Base-by-base conservation (phyloP, 2,329 filamentous ascomycete species). In the Ramichloridium luteum region DNA sequence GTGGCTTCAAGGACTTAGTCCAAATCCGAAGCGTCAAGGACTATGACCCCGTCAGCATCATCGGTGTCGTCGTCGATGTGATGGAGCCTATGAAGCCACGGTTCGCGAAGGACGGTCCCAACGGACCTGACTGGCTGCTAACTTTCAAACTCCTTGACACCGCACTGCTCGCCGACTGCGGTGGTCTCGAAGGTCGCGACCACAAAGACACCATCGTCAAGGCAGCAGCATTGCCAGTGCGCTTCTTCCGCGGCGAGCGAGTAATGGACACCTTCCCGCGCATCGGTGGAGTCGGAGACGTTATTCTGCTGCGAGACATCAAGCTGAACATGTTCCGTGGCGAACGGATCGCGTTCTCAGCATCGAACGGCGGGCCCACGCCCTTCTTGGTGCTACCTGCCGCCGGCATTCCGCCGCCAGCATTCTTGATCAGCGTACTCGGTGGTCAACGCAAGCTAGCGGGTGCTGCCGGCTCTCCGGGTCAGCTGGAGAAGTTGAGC, bases 21-120 rank as follows among this genome's bases (percentile, higher is more conserved):
- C 30, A 32, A 5, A 46, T 44, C 6, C 39, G 43, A 23, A 32
- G 34, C 10, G 25, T 36, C 11, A 27, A 34, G 8, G 15, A 32
- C 3, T 18, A 35, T 25, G 40, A 47, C 41, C 45, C 51, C 34
- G 60, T 76, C 40, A 77, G 63, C 55, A 58, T 90, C 25, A 67
- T 84, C 30, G 85, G 83, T 1, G 56, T 88, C 4, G 70, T 88
- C 3, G 70, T 72, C 31, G 80, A 88, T 44, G 67, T 65, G 29
- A 65, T 72, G 35, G 55, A 64, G 1, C 69, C 73, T 1, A 62
- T 72, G 35, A 55, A 64, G 1, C 69, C 73, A 1, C 62, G 60
- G 1, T 34, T 51, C 8, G 74, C 74, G 1, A 59, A 39, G 32
- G 66, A 69, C 13, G 47, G 52, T 23, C n/a, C n/a, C n/a, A n/a